These are phyloP conservation scores for Lipomyces starkeyi DNA, from an alignment of 805 yeast species.

Conservation along the genomic window DNA sequence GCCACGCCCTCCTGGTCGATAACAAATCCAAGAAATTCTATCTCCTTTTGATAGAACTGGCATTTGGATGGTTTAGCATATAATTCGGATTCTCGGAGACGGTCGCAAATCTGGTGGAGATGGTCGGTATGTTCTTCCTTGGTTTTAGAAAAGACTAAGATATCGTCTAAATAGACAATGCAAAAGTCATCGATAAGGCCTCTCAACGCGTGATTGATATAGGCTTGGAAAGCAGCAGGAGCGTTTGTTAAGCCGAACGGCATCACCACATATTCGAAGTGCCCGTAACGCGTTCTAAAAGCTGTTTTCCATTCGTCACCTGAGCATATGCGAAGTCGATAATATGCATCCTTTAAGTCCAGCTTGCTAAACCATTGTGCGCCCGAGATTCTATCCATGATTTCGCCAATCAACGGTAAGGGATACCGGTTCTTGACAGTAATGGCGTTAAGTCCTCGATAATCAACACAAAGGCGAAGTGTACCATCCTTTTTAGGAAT, in stretches of 20 bases:
- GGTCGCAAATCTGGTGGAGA: conserved; percentile 1
- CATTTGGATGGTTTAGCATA: conserved; percentile 18
- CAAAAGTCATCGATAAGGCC: conserved; percentile 21
- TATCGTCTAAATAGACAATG: conserved; percentile 39
- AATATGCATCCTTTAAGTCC: not conserved
- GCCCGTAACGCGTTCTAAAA: conserved; percentile 38
- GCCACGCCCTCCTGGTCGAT: not conserved
- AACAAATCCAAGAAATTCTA: conserved; percentile 10
- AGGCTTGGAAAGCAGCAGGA: conserved; percentile 42
- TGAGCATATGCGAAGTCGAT: not conserved
- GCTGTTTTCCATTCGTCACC: conserved; percentile 38
- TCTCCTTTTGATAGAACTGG: conserved; percentile 5
- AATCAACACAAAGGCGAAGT: too few relatives aligned
- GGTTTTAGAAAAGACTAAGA: conserved; percentile 29
- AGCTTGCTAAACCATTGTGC: too few relatives aligned
- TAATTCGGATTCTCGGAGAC: not conserved
- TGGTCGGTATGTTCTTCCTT: conserved; percentile 28
- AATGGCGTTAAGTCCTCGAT: too few relatives aligned
- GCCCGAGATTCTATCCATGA: too few relatives aligned
- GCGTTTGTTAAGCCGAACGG: conserved; percentile 44
- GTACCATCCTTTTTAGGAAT: too few relatives aligned
- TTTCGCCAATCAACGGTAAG: too few relatives aligned
- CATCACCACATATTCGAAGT: conserved; percentile 41
- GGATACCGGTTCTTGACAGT: too few relatives aligned
- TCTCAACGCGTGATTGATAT: conserved; percentile 20